These are phyloP conservation scores for Ophiocordyceps camponoti-saundersi DNA, from an alignment of 2,329 filamentous ascomycete species.

Conservation along the genomic window DNA sequence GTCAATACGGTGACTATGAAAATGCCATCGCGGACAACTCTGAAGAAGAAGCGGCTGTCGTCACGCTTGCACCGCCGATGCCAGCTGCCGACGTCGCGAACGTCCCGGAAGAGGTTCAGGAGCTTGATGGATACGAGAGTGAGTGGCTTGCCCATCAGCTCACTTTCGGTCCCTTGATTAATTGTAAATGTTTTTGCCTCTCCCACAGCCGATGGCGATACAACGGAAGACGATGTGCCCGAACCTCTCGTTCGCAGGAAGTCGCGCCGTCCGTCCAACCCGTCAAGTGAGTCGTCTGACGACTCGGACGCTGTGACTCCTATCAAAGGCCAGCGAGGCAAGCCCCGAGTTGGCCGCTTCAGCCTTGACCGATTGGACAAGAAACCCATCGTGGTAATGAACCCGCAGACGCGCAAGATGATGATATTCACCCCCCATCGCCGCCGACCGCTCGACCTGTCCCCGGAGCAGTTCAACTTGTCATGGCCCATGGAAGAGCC, in stretches of 20 bases:
- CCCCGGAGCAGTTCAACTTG: constrained; percentile 36
- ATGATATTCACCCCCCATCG: constrained; percentile 44
- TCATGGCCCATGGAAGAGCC: constrained; percentile 24
- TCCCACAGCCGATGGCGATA: constrained; percentile 38
- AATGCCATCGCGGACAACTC: constrained; percentile 18
- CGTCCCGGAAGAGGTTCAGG: constrained; percentile 17
- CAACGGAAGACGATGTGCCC: constrained; percentile 41
- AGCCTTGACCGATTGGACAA: constrained; percentile 34
- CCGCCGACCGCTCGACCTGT: constrained; percentile 30
- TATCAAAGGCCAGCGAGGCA: constrained; percentile 28
- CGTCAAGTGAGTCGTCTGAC: constrained; percentile 24
- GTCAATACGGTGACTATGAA: constrained; percentile 26
- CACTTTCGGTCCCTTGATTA: constrained; percentile 1
- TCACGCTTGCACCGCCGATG: constrained; percentile 17
- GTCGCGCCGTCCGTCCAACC: constrained; percentile 21
- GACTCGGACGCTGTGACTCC: constrained; percentile 31
- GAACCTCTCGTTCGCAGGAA: constrained; percentile 31
- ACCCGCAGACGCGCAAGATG: constrained; percentile 40
- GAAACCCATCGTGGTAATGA: constrained; percentile 41
- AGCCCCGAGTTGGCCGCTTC: constrained; percentile 37
- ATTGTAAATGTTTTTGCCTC: constrained; percentile 18
- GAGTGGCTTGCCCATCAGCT: constrained; percentile 19
- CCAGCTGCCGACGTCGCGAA: constrained; percentile 10
- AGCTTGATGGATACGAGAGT: constrained; percentile 43
- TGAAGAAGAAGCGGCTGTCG: constrained; percentile 24